Evolutionary conservation across 148 eudicot species (phyloP).

Genomic region (Rhododendron williamsianum): DNA sequence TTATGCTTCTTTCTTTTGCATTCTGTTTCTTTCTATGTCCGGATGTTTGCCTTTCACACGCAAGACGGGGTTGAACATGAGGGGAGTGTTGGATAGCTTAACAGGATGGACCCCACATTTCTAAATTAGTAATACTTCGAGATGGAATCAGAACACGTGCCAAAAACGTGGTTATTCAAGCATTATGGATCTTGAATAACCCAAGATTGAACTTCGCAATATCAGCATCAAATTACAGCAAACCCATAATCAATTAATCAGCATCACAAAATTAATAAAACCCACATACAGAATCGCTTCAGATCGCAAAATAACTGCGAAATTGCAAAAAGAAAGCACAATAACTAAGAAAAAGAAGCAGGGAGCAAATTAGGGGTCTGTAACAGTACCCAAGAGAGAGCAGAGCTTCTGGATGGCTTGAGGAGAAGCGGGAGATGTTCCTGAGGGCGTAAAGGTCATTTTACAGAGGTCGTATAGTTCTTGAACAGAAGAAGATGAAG

Average conservation of each 20-base stretch:
- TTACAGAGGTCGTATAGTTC: slow-evolving; percentile 55
- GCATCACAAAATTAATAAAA: background rate
- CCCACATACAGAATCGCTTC: background rate
- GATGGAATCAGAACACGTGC: background rate
- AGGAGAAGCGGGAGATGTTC: slow-evolving; percentile 29
- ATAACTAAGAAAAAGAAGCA: background rate
- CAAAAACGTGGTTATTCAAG: background rate
- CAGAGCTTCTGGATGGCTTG: slow-evolving; percentile 37
- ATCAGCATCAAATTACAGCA: background rate
- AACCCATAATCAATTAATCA: background rate
- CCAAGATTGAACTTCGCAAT: background rate
- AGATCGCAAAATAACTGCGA: background rate
- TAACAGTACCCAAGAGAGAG: slow-evolving; percentile 46
- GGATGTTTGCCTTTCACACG: background rate
- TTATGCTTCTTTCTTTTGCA: background rate
- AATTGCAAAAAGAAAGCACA: background rate
- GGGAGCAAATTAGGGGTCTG: background rate
- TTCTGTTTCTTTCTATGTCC: background rate
- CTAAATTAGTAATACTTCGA: background rate
- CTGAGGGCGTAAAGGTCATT: slow-evolving; percentile 30
- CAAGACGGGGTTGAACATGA: background rate
- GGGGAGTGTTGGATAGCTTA: background rate
- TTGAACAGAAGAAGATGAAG: slow-evolving; percentile 26
- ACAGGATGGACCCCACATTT: background rate
- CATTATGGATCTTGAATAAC: background rate